Evolutionary conservation across 306 rosid species (phyloP).

Genomic region (Urtica urens): DNA sequence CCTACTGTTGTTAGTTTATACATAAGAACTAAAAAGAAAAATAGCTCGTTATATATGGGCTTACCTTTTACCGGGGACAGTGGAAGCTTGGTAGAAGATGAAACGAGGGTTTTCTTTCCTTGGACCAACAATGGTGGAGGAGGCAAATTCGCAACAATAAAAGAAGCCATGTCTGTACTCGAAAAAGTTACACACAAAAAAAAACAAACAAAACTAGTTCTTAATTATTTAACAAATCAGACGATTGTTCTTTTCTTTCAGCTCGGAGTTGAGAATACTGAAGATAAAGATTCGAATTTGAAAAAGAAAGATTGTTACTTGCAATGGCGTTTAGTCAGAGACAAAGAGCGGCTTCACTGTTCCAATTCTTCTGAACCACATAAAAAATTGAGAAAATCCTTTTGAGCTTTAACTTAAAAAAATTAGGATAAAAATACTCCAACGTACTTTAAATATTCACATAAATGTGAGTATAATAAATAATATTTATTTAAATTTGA

Average conservation of each 20-base stretch:
- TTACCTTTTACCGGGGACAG: slow-evolving; percentile 28
- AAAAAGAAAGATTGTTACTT: background rate
- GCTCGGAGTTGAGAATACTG: background rate
- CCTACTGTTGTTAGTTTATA: no score
- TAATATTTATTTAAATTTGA: no score
- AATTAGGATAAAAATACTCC: no score
- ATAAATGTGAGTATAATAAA: no score
- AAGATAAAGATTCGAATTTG: slow-evolving; percentile 2
- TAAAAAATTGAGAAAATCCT: no score
- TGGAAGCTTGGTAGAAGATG: slow-evolving; percentile 20
- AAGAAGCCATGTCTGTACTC: slow-evolving; percentile 52
- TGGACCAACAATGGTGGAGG: slow-evolving; percentile 42
- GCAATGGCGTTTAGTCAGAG: background rate
- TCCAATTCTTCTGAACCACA: slow-evolving; percentile 23
- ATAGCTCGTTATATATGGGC: background rate
- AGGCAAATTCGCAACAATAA: slow-evolving; percentile 44
- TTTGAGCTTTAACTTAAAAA: no score
- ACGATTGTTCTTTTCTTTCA: background rate
- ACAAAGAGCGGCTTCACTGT: background rate
- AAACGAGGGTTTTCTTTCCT: slow-evolving; percentile 23
- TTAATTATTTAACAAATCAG: background rate
- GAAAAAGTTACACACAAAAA: background rate
- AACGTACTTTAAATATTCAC: no score
- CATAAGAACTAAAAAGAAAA: background rate
- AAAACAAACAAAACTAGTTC: background rate